Evolutionary conservation across 2,329 filamentous ascomycete genomes (phyloP).

Genomic region (Colletotrichum cereale): DNA sequence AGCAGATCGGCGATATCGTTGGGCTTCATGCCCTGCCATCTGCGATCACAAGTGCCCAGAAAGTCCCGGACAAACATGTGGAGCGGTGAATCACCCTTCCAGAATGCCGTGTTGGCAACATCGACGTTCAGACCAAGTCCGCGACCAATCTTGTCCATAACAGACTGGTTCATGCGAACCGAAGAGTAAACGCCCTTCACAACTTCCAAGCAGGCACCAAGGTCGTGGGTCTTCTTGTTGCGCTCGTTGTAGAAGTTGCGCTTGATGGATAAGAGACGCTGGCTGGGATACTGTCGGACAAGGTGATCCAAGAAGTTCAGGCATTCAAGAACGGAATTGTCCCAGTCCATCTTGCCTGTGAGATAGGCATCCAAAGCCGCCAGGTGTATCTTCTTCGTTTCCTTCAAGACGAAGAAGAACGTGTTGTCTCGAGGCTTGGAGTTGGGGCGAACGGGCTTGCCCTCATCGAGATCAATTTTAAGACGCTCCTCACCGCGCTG

Average conservation of each 20-base stretch:
- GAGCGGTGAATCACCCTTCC: conserved; percentile 62
- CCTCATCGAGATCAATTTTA: conserved; percentile 79
- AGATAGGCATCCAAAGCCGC: conserved; percentile 76
- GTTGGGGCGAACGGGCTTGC: conserved; percentile 58
- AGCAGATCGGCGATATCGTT: conserved; percentile 48
- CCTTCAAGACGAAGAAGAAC: conserved; percentile 72
- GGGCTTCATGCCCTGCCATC: conserved; percentile 45
- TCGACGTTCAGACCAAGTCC: conserved; percentile 88
- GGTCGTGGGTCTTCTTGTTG: conserved; percentile 60
- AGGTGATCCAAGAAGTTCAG: conserved; percentile 94
- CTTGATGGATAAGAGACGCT: conserved; percentile 78
- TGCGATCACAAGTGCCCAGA: conserved; percentile 51
- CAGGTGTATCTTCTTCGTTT: conserved; percentile 78
- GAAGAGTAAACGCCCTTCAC: conserved; percentile 93
- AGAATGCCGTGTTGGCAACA: conserved; percentile 92
- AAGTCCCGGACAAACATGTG: conserved; percentile 38
- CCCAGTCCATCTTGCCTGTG: conserved; percentile 68
- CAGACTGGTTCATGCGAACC: conserved; percentile 76
- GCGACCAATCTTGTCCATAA: conserved; percentile 58
- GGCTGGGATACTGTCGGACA: conserved; percentile 82
- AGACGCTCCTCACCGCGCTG: conserved; percentile 65
- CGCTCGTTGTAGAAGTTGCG: conserved; percentile 81
- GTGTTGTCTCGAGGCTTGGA: conserved; percentile 55
- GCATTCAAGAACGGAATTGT: conserved; percentile 78
- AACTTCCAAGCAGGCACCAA: conserved; percentile 76